These are phyloP conservation scores for Trypanosoma cruzi DNA, from an alignment of 208 protist species.

Conservation along the genomic window DNA sequence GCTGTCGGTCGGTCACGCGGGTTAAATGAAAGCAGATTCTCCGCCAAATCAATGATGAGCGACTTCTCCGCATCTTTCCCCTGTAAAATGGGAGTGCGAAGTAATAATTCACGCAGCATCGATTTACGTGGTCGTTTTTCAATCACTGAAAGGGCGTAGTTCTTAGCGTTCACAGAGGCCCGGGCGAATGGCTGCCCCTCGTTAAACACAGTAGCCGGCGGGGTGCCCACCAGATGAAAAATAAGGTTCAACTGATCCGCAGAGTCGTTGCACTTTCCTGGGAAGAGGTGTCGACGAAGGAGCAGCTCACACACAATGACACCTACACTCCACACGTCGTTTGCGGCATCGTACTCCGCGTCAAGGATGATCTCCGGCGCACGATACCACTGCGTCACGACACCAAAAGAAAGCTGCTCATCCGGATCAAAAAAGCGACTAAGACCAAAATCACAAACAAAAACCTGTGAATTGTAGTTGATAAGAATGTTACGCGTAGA, in stretches of 20 bases:
- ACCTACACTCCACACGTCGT: constrained; percentile 91
- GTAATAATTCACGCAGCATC: constrained; percentile 50
- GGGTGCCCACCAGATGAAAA: constrained; percentile 94
- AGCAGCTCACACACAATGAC: constrained; percentile 94
- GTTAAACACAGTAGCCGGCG: constrained; percentile 82
- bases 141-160: constrained; percentile 77
- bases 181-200: constrained; percentile 84
- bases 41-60: constrained; percentile 67
- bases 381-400: constrained; percentile 93
- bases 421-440: constrained; percentile 93
- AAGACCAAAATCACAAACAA: constrained; percentile 93
- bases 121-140: constrained; percentile 55
- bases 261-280: constrained; percentile 91
- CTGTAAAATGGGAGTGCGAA: constrained; percentile 64
- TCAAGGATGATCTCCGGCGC: constrained; percentile 94
- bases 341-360: constrained; percentile 81
- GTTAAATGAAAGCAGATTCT: constrained; percentile 84
- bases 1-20: constrained; percentile 75
- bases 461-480: constrained; percentile 84
- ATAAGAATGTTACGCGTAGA: constrained; percentile 93
- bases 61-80: constrained; percentile 19
- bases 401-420: constrained; percentile 91
- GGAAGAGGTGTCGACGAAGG: constrained; percentile 89
- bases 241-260: constrained; percentile 96
- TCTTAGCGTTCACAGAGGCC: constrained; percentile 83